These are phyloP conservation scores for Prunus davidiana DNA, from an alignment of 306 rosid species.

Conservation along the genomic window DNA sequence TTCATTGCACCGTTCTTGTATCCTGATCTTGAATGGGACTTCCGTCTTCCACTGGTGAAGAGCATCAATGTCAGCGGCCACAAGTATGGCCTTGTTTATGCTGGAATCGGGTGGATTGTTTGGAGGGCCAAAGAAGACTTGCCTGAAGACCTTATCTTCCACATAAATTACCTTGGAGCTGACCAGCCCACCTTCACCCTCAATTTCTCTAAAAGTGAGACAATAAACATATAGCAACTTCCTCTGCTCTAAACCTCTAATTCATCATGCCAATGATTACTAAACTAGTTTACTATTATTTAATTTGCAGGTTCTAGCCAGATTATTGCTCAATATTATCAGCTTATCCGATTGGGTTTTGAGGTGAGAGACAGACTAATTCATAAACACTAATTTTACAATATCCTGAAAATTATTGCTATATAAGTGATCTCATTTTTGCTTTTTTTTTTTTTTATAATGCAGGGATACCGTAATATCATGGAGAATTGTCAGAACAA, in stretches of 20 bases:
- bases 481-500: slow-evolving; percentile 53
- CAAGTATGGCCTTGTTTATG: slow-evolving; percentile 80
- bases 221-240: too few relatives aligned
- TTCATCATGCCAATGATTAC: too few relatives aligned
- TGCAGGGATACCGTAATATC: slow-evolving; percentile 45
- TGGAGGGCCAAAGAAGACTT: slow-evolving; percentile 66
- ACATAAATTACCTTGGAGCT: slow-evolving; percentile 39
- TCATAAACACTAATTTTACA: not conserved
- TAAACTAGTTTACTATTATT: too few relatives aligned
- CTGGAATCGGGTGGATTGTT: slow-evolving; percentile 71
- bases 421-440: too few relatives aligned
- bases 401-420: too few relatives aligned
- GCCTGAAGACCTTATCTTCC: slow-evolving; percentile 64
- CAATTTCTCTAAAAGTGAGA: slow-evolving; percentile 34
- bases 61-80: slow-evolving; percentile 89
- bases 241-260: too few relatives aligned
- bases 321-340: slow-evolving; percentile 66
- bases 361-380: slow-evolving; percentile 30
- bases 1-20: slow-evolving; percentile 77
- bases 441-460: too few relatives aligned
- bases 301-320: slow-evolving; percentile 56
- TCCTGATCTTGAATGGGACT: slow-evolving; percentile 84
- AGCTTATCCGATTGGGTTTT: slow-evolving; percentile 52
- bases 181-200: slow-evolving; percentile 40
- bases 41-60: slow-evolving; percentile 72